Evolutionary conservation across 768 basidiomycete species (phyloP).

Genomic region (Lentinula detonsa): DNA sequence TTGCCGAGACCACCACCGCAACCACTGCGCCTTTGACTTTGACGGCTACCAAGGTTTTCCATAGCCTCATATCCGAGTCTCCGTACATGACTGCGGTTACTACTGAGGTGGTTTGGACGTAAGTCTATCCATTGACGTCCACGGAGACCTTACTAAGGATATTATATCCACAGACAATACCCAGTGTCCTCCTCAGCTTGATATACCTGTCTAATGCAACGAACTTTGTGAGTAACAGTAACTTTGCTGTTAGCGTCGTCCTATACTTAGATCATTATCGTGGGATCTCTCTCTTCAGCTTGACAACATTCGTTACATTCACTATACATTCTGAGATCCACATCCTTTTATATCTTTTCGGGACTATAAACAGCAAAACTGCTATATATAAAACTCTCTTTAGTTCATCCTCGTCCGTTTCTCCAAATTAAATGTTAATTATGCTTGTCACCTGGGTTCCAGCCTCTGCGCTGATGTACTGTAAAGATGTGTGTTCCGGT

Average conservation of each 20-base stretch:
- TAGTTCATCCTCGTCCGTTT: background rate
- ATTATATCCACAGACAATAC: background rate
- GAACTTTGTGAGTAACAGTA: background rate
- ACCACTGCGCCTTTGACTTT: conserved; percentile 10
- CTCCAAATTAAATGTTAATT: background rate
- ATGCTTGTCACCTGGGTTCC: background rate
- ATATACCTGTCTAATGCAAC: background rate
- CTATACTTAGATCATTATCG: background rate
- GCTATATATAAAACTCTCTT: background rate
- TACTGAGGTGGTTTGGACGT: conserved; percentile 26
- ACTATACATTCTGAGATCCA: background rate
- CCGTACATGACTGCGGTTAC: conserved; percentile 24
- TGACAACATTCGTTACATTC: background rate
- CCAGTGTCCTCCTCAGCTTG: background rate
- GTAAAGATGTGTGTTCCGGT: too few species aligned
- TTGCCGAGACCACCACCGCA: background rate
- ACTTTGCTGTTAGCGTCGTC: background rate
- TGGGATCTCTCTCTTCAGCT: background rate
- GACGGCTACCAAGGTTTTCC: conserved; percentile 18
- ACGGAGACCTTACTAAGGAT: background rate
- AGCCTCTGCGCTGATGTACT: too few species aligned
- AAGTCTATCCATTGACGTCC: conserved; percentile 8
- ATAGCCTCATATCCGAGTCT: conserved; percentile 18
- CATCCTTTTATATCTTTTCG: background rate
- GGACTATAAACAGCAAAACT: background rate